Percentiles rank a stretch among this genome's conserved stretches.
These are phyloP conservation scores for Suillus spraguei DNA, from an alignment of 768 basidiomycete species.

Conservation along the genomic window DNA sequence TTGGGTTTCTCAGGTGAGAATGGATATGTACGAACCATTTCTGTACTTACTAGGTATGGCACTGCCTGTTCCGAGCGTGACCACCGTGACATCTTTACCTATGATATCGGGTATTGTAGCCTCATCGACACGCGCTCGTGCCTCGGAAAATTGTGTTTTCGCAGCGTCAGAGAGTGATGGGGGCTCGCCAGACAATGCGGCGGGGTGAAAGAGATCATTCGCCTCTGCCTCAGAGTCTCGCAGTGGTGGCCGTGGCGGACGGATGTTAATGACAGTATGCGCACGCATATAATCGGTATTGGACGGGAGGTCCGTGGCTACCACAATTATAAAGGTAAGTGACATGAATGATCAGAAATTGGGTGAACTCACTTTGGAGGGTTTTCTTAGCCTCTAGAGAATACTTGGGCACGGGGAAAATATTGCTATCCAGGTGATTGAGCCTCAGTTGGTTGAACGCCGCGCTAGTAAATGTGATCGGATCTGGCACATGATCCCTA, in stretches of 20 bases:
- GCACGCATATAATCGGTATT: neutral
- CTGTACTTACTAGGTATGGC: conserved; percentile 84
- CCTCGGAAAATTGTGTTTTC: conserved; percentile 41
- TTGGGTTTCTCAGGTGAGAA: conserved; percentile 5
- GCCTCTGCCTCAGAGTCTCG: neutral
- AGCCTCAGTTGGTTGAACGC: conserved; percentile 2
- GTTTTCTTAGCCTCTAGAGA: conserved; percentile 1
- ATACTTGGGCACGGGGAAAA: neutral
- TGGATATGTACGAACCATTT: conserved; percentile 59
- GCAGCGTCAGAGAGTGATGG: conserved; percentile 22
- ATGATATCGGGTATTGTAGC: conserved; percentile 20
- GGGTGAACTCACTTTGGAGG: neutral
- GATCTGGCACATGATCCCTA: neutral
- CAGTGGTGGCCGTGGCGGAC: conserved; percentile 1
- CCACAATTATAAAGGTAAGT: neutral
- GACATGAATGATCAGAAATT: neutral
- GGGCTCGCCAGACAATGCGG: neutral
- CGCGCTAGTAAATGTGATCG: conserved; percentile 1
- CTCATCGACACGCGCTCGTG: conserved; percentile 34
- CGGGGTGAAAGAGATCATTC: neutral
- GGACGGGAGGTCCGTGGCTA: neutral
- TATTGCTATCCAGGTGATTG: neutral
- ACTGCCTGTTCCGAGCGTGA: conserved; percentile 88
- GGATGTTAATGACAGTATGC: neutral
- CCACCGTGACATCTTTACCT: conserved; percentile 69